Base-by-base conservation (phyloP, 768 basidiomycete species). In the Russula emetica region DNA sequence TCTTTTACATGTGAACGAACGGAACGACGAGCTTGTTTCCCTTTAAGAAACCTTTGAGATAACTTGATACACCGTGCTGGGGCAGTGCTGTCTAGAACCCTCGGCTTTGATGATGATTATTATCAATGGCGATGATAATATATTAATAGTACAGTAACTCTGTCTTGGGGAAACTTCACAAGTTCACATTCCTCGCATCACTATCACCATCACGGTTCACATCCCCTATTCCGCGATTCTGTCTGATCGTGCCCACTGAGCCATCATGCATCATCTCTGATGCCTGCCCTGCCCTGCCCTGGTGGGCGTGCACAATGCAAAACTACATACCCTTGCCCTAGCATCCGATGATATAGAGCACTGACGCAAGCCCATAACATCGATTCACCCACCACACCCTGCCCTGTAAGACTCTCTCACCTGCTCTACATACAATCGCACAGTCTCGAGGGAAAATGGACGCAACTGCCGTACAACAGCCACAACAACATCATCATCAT, bases 311-410 rank as follows among this genome's bases (percentile, higher is more conserved):
- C n/a, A 42, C 20, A 7, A 24, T 7, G 16, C 26, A 34, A 22
- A 8, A 26, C 61, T 38, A 5, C 16, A 51, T 56, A 14, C 62
- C 62, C 62, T 58, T 58, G 42, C 62, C 62, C 62, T 53, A 47
- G 45, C 22, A 42, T 13, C 24, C 22, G 14, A 58, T 32, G 42
- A 53, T 63, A 63, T 34, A 58, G 30, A 34, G 38, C 3, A 20
- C 13, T 2, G 16, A n/a, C 38, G 24, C 20, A 30, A 30, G 50
- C 56, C 56, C 56, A 7, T 44, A 53, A 58, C 49, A 40, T 24
- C 50, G 26, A 32, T 22, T 50, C 32, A n/a, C 26, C 42, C 28
- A 16, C 38, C 6, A 5, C 38, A 11, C 11, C 38, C 7, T 18
- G 13, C 13, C 16, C n/a, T 10, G 44, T 22, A 49, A 44, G 58